These are phyloP conservation scores for Trifolium repens DNA, from an alignment of 306 rosid genomes.

Conservation along the genomic window DNA sequence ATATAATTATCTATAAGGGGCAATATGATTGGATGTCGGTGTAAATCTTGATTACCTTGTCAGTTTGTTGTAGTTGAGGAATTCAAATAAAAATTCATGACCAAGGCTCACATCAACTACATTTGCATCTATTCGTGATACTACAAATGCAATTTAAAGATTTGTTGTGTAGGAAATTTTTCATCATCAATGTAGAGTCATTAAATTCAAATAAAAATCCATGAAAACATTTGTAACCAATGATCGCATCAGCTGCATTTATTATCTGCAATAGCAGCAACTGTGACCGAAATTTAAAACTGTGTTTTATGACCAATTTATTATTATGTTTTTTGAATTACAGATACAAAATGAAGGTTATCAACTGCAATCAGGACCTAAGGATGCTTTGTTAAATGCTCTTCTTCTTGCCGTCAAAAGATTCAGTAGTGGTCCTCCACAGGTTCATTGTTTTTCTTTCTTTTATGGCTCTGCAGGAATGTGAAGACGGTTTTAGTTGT, in stretches of 20 bases:
- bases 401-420: constrained; percentile 85
- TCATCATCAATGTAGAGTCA: background rate
- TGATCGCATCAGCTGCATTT: background rate
- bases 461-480: constrained; percentile 2
- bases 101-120: background rate
- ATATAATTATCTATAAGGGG: background rate
- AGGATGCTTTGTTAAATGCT: constrained; percentile 89
- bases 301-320: background rate
- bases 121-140: background rate
- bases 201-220: background rate
- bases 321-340: constrained; percentile 35
- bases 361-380: constrained; percentile 67
- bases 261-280: background rate
- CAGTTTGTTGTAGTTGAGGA: background rate
- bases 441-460: constrained; percentile 55
- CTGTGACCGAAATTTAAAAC: background rate
- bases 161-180: background rate
- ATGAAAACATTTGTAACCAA: background rate
- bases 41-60: background rate
- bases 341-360: constrained; percentile 90
- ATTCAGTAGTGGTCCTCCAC: constrained; percentile 87
- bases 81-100: background rate
- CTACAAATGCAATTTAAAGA: background rate
- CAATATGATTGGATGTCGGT: background rate
- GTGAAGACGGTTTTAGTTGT: background rate